These are phyloP conservation scores for Dictyostelium citrinum DNA, from an alignment of 78 protist genomes.

Conservation along the genomic window DNA sequence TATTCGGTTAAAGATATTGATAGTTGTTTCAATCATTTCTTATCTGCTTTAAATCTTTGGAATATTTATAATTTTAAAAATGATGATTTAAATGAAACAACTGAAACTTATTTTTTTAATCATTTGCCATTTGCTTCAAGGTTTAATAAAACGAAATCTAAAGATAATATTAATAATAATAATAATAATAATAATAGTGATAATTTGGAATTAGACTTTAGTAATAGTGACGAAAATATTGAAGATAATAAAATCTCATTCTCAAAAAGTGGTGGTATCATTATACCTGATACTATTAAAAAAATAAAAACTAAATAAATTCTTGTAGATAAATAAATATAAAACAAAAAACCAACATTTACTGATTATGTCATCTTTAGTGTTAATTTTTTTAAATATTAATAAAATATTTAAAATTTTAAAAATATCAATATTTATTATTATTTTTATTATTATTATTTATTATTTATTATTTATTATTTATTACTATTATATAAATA, in stretches of 20 bases:
- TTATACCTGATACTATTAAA: background rate
- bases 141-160: too few relatives aligned
- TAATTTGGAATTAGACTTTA: too few relatives aligned
- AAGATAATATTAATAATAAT: too few relatives aligned
- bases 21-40: background rate
- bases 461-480: too few relatives aligned
- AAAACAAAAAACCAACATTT: background rate
- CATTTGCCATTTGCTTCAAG: background rate
- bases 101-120: background rate
- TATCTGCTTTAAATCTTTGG: constrained; percentile 13
- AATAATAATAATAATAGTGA: background rate
- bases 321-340: background rate
- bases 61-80: background rate
- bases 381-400: too few relatives aligned
- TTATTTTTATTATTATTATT: too few relatives aligned
- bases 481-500: too few relatives aligned
- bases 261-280: background rate
- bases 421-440: too few relatives aligned
- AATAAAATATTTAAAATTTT: background rate
- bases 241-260: background rate
- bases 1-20: constrained; percentile 8
- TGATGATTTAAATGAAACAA: too few relatives aligned
- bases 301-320: background rate
- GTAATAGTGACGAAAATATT: background rate
- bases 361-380: too few relatives aligned